phyloP scores from a whole-genome alignment of 768 basidiomycete species.

The Lentinus tigrinus region DNA sequence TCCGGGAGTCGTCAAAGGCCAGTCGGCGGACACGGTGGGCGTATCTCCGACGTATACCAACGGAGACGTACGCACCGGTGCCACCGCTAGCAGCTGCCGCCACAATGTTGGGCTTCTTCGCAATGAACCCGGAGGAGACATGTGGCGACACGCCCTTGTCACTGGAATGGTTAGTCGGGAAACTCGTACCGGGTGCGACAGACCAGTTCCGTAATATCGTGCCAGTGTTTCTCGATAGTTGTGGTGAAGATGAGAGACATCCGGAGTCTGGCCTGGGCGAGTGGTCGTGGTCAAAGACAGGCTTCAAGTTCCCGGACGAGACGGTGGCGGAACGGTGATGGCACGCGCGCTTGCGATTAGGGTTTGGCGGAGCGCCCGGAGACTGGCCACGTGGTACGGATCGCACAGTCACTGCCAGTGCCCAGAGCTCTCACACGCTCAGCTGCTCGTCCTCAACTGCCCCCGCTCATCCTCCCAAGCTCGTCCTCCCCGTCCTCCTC shows the following conservation, averaged over 20 bases:
- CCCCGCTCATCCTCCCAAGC: slow-evolving; percentile 4
- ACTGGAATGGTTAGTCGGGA: no score
- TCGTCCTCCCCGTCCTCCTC: background rate
- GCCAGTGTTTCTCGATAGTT: no score
- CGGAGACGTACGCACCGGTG: no score
- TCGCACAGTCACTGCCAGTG: slow-evolving; percentile 20
- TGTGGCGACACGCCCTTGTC: no score
- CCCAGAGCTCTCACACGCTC: slow-evolving; percentile 13
- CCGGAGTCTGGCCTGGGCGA: background rate
- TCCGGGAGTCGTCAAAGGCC: no score
- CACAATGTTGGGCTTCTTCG: no score
- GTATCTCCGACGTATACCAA: no score
- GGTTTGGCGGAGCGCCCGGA: slow-evolving; percentile 11
- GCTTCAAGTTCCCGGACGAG: background rate
- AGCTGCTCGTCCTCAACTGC: slow-evolving; percentile 9
- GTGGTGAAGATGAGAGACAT: background rate
- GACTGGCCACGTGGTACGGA: slow-evolving; percentile 13
- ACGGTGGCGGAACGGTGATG: background rate
- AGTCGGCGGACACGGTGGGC: no score
- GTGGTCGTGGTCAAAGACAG: background rate
- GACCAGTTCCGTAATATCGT: no score
- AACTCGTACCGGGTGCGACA: no score
- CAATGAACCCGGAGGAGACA: no score
- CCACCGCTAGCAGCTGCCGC: no score
- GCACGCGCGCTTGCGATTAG: slow-evolving; percentile 2